Conservation (phyloP, 805 yeast genomes). For the Deakozyma indianensis region DNA sequence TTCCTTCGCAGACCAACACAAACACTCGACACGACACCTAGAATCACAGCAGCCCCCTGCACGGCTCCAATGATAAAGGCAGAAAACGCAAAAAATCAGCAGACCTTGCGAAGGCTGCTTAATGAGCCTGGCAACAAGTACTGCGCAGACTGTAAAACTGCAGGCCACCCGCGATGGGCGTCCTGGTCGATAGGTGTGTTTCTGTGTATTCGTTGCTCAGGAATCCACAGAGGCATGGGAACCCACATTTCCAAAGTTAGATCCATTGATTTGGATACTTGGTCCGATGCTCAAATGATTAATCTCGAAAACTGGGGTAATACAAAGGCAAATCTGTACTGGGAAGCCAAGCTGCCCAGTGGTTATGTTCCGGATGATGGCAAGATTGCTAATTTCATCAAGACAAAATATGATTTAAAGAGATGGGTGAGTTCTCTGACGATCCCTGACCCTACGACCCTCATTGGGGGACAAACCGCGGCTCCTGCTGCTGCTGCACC, state of each 20-base stretch:
- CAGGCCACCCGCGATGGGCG: conserved; percentile 95
- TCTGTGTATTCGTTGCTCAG: conserved; percentile 83
- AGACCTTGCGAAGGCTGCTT: conserved; percentile 58
- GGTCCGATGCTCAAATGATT: conserved; percentile 87
- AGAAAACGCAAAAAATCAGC: conserved; percentile 33
- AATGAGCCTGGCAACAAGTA: conserved; percentile 61
- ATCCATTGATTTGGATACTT: conserved; percentile 85
- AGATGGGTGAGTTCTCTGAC: conserved; percentile 58
- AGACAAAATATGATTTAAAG: conserved; percentile 82
- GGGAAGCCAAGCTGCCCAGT: conserved; percentile 71
- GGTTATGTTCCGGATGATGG: conserved; percentile 66
- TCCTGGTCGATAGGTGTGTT: conserved; percentile 91
- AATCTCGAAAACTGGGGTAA: conserved; percentile 83
- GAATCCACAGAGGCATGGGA: conserved; percentile 89
- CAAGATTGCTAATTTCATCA: conserved; percentile 77
- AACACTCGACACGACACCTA: too few species aligned
- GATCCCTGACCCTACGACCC: conserved; percentile 46
- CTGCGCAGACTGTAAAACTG: conserved; percentile 86
- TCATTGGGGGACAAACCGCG: conserved; percentile 11
- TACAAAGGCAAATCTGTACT: conserved; percentile 56
- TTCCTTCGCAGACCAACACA: too few species aligned
- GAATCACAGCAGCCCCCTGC: too few species aligned
- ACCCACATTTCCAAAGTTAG: conserved; percentile 90
- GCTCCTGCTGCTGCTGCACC: conserved; percentile 4
- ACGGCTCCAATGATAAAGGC: too few species aligned